Evolutionary conservation across 179 eudicot genomes (phyloP), one percentile per base, ranked within the genome.

Genomic region (Patellifolia procumbens): DNA sequence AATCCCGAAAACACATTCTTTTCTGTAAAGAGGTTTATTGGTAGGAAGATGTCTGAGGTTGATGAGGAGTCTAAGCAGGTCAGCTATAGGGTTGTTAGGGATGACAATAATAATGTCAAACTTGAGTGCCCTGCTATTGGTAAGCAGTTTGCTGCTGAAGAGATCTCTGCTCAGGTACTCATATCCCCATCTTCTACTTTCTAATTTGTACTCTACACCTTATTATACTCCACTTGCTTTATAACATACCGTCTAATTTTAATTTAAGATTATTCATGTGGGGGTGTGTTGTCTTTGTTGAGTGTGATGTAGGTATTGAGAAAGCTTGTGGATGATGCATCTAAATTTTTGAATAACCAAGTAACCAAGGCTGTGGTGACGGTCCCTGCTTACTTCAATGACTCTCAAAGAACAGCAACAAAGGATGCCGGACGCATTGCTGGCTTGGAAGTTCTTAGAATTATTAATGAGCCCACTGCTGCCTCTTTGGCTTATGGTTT

Each of bases 361-460:
- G 93, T 95, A 49, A 86, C 91, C 22, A 95, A 95, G 82, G 99
- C 95, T 74, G 99, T 93, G 17, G 97, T 95, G 17, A 95, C 97
- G 2, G 97, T 95, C 58, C 99, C 97, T 80, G 97, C 99, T 51
- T 95, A 95, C 84, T 93, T 95, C 86, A 94, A 94, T 79, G 98
- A 94, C 84, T 91, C 95, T 39, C 97, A 94, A 77, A 88, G 98
- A 77, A 94, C 98, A 55, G 93, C 98, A 48, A 94, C 98, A 6
- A 94, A 94, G 81, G 97, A 94, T 82, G 98, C 97, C 60, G 97
- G 97, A 4, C 93, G 97, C 11, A 92, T 94, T 78, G 98, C 98
- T 72, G 97, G 98, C 10, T 83, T 94, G 62, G 98, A 94, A 55
- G 93, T 94, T 81, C 92, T 92, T 31, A 88, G 98, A 12, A 94